Evolutionary conservation across 768 basidiomycete species (phyloP), one percentile per base, ranked within the genome.

Genomic region (Lanmaoa pseudosensibilis): DNA sequence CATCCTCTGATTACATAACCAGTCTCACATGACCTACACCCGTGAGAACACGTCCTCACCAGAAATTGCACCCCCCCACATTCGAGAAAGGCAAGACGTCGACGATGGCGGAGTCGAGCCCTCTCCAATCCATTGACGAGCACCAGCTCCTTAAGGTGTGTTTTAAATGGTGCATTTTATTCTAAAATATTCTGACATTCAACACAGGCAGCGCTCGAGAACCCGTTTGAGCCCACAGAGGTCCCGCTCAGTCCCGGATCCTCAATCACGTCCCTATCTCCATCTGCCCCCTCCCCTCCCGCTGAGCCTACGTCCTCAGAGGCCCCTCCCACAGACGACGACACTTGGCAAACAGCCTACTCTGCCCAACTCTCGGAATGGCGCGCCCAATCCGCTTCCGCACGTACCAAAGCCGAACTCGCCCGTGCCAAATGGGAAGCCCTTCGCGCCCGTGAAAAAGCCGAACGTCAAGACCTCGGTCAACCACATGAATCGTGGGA

Each of bases 371-470:
- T 90, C 12, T 77, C 79, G 49, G 73, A 77, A 53, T 94, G 91
- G 92, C 85, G 86, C 39, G 81, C 81, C 23, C 82, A 85, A 63
- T 87, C 85, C 38, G 86, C 89, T 32, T 82, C 82, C 57, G 85
- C 85, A 43, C 85, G 90, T 50, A 77, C 83, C 66, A 90, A 86
- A 68, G 87, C 90, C 10, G 90, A 91, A 74, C 79, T 78, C 58
- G 83, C 85, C 69, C 86, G 90, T 11, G 79, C 79, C 41, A 77
- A 79, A 58, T 93, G 88, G 89, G 90, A 89, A 67, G 74, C 76
- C 16, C 75, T 87, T 46, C 81, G 91, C 8, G 54, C 55, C 13
- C 55, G 54, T 5, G 70, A 72, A 40, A 78, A 76, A 33, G 75
- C 75, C 34, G 85, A 88, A 71, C 75, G 75, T 50, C 70, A 76